Evolutionary conservation across 2,329 filamentous ascomycete genomes (phyloP), one percentile per base, ranked within the genome.

Genomic region (Intubia oerlemansii): DNA sequence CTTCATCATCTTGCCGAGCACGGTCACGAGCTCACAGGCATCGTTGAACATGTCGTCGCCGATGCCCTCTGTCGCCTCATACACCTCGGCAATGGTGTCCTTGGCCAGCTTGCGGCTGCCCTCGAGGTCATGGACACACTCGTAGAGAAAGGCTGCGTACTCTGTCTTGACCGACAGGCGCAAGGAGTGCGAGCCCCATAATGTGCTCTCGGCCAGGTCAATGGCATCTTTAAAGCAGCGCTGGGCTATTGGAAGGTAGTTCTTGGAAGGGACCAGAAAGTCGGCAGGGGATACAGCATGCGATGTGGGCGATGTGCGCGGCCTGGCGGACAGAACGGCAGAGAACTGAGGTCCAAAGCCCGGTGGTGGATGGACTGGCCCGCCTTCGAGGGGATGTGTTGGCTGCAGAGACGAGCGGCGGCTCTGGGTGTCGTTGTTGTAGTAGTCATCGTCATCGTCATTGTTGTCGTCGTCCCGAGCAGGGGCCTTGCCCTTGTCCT

Each of bases 1-100:
- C 18, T 36, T 34, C 63, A 84, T 80, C 72, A 93, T 88, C 43
- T 74, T 79, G 6, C 80, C 81, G 1, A 95, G 50, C 0, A 88
- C 72, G 1, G 77, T 75, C 7, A 95, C 84, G 10, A 93, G 61
- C 42, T 85, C 77, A 33, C 81, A 82, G 0, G 84, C 81, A 47
- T 95, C 88, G 38, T 77, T 69, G 45, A 93, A 98, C 57, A 88
- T 90, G 39, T 90, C 81, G 43, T 95, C 84, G 34, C 90, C 80
- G 69, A 95, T 85, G 13, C 79, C 80, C 48, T 93, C 84, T 30
- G 76, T 71, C 2, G 82, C 81, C 32, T 82, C 76, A 45, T 93
- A 93, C 1, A 93, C 85, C 41, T 92, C 81, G 24, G 77, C 65
- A 35, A 95, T 88, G 4, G 84, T 80, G 21, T 72, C 63, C 42